Evolutionary conservation across 1,284 basidiomycete species (phyloP).

Genomic region (Afroboletus lepidellus): DNA sequence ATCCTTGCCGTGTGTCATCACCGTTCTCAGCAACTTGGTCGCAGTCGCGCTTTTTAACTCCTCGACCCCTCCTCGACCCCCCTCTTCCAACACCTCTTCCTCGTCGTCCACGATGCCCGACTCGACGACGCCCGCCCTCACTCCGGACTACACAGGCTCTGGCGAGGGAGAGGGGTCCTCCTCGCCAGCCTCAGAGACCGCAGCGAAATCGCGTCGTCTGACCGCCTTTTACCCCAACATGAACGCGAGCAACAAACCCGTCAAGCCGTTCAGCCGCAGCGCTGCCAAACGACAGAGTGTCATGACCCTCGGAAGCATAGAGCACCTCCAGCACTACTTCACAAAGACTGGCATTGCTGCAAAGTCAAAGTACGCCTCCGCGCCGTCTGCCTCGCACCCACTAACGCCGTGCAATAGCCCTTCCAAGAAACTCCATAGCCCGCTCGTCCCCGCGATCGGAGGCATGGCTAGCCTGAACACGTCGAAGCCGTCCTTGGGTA

Average conservation of each 20-base stretch:
- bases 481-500: conserved; percentile 41
- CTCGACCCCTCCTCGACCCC: conserved; percentile 14
- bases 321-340: conserved; percentile 86
- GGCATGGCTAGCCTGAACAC: conserved; percentile 40
- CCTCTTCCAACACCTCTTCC: neutral
- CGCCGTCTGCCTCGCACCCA: neutral
- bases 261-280: conserved; percentile 81
- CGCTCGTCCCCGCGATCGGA: conserved; percentile 73
- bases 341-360: conserved; percentile 78
- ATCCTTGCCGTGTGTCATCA: conserved; percentile 47
- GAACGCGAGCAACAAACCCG: conserved; percentile 65
- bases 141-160: conserved; percentile 50
- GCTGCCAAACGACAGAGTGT: conserved; percentile 86
- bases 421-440: conserved; percentile 53
- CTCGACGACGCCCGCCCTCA: conserved; percentile 45
- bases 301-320: conserved; percentile 82
- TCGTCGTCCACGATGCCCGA: conserved; percentile 34
- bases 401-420: conserved; percentile 38
- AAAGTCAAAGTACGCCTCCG: conserved; percentile 61
- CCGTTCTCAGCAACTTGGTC: neutral
- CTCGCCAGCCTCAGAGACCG: conserved; percentile 21
- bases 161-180: conserved; percentile 36
- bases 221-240: conserved; percentile 75
- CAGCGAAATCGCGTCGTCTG: conserved; percentile 44
- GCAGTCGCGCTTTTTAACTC: conserved; percentile 1